Evolutionary conservation across 2,329 filamentous ascomycete species (phyloP), one percentile per base, ranked within the genome.

Genomic region (Fusarium oligoseptatum): DNA sequence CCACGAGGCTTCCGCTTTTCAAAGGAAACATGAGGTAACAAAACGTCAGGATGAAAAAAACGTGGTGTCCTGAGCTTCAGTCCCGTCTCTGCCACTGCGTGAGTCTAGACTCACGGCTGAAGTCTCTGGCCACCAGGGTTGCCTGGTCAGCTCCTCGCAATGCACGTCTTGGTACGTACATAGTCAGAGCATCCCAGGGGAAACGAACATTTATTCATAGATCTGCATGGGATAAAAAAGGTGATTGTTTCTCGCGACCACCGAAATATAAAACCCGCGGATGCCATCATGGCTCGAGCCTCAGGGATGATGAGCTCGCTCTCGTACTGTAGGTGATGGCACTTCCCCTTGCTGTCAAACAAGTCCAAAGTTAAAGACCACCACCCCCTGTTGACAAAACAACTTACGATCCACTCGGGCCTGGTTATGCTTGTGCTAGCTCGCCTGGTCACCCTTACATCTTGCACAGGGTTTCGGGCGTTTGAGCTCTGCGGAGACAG

Each of bases 401-500:
- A 73, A 34, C 61, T 39, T 45, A 36, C 41, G 64, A 43, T 45
- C 63, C 66, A 62, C 73, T 73, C 39, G 7, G 45, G 29, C 43
- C 22, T 34, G 50, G 50, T 57, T 37, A 55, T 36, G 39, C 41
- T 62, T n/a, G 43, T 50, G 60, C 41, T 61, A 61, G 37, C 58
- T 61, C 32, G 37, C 60, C 48, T 15, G 60, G 14, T 37, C 34
- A 56, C 22, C 45, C 60, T 24, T 32, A 24, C 61, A 17, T 34
- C 68, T 75, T 73, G 67, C 60, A 65, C 71, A 45, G 34, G 36
- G 45, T 60, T 60, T 57, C 48, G 41, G 61, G 72, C 66, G 61
- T 50, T 68, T 68, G 71, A 71, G 73, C 41, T 29, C 62, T 64
- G 68, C 71, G 64, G 67, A 66, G 71, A 71, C 41, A 20, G 22